A percentile compares a stretch with the other conserved stretches of the same genome.
Evolutionary conservation across 768 basidiomycete genomes (phyloP).

Genomic region (Suillus bovinus): DNA sequence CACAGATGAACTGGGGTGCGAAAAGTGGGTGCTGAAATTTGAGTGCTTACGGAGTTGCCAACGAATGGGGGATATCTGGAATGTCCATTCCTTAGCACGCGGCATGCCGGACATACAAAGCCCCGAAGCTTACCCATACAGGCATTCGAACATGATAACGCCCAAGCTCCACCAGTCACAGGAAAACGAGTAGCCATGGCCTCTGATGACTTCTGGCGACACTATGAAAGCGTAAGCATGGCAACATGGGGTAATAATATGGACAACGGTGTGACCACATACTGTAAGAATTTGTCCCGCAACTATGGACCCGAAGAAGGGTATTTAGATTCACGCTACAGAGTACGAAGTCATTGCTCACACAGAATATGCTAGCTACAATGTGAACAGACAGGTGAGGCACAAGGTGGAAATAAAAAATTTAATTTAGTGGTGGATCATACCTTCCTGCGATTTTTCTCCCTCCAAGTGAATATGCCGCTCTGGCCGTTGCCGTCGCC

Average conservation of each 20-base stretch:
- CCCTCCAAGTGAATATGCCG: conserved; percentile 93
- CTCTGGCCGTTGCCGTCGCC: conserved; percentile 78
- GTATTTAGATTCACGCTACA: conserved; percentile 20
- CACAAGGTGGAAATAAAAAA: conserved; percentile 21
- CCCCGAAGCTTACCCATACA: conserved; percentile 72
- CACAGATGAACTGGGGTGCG: conserved; percentile 9
- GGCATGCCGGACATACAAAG: conserved; percentile 29
- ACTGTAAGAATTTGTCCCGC: conserved; percentile 88
- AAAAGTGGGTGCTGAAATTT: conserved; percentile 26
- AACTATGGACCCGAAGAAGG: conserved; percentile 47
- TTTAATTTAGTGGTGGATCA: conserved; percentile 33
- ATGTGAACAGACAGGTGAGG: conserved; percentile 24
- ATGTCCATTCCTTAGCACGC: conserved; percentile 10
- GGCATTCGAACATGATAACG: conserved; percentile 94
- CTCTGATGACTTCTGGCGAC: conserved; percentile 89
- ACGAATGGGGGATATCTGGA: conserved; percentile 92
- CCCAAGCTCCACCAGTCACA: conserved; percentile 99
- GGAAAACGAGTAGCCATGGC: conserved; percentile 89
- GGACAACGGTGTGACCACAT: conserved; percentile 34
- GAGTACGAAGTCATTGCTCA: conserved; percentile 41
- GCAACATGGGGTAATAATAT: conserved; percentile 23
- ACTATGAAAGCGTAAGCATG: conserved; percentile 45
- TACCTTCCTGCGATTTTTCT: conserved; percentile 90
- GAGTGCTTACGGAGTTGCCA: conserved; percentile 76
- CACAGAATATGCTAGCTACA: conserved; percentile 86